Evolutionary conservation across 768 basidiomycete species (phyloP).

Genomic region (Tricholoma hemisulphureum): DNA sequence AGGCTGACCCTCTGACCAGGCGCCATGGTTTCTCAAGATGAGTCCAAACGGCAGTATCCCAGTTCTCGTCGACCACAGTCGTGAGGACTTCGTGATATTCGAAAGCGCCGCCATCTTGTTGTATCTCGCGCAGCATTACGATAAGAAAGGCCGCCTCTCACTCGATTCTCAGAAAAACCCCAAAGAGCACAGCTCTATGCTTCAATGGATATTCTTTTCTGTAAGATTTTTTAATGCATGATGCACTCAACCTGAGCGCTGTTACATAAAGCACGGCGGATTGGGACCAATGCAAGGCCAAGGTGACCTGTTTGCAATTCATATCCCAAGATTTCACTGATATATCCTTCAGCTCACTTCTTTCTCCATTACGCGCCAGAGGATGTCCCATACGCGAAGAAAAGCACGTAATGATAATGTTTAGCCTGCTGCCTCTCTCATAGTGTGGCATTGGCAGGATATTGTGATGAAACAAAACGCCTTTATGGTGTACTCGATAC

Average conservation of each 20-base stretch:
- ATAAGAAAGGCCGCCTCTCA: constrained; percentile 58
- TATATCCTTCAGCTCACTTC: constrained; percentile 52
- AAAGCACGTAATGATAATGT: constrained; percentile 39
- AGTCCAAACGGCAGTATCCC: constrained; percentile 79
- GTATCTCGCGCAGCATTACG: constrained; percentile 81
- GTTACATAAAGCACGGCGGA: constrained; percentile 60
- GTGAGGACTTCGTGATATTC: constrained; percentile 65
- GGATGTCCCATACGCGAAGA: constrained; percentile 67
- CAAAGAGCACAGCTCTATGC: constrained; percentile 64
- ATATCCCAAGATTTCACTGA: background rate
- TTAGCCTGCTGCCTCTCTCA: background rate
- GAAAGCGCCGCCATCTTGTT: constrained; percentile 81
- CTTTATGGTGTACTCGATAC: constrained; percentile 83
- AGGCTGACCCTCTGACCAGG: constrained; percentile 23
- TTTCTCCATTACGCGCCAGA: constrained; percentile 66
- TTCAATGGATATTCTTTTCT: constrained; percentile 88
- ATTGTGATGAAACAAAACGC: constrained; percentile 77
- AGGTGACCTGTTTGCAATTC: constrained; percentile 17
- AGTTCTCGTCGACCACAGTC: constrained; percentile 57
- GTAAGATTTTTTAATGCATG: constrained; percentile 32
- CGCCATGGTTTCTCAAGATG: constrained; percentile 72
- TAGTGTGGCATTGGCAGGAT: constrained; percentile 51
- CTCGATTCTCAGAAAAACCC: constrained; percentile 54
- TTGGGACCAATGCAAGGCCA: constrained; percentile 90
- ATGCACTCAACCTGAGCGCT: background rate